A percentile compares a stretch with the other conserved stretches of the same genome.
Evolutionary conservation across 371 early-diverging fungal genomes (phyloP).

Genomic region (Syncephalastrum contaminatum): DNA sequence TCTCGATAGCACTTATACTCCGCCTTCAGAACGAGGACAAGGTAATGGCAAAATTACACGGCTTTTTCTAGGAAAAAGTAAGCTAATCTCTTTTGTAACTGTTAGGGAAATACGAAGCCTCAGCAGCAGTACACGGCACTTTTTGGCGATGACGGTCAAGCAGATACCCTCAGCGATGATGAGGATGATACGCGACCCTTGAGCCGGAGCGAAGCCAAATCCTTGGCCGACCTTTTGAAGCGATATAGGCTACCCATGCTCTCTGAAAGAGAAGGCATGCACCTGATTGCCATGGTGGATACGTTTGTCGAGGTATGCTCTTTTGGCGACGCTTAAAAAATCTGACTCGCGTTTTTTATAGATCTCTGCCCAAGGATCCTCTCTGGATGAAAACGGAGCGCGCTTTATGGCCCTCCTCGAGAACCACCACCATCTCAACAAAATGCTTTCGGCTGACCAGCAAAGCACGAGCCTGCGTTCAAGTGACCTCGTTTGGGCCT

Average conservation of each 20-base stretch:
- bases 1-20: constrained; percentile 51
- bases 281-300: constrained; percentile 62
- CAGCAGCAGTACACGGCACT: constrained; percentile 25
- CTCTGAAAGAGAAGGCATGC: constrained; percentile 37
- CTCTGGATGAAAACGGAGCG: constrained; percentile 89
- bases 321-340: background rate
- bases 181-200: constrained; percentile 31
- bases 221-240: constrained; percentile 37
- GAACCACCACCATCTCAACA: constrained; percentile 64
- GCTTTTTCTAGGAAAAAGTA: no score
- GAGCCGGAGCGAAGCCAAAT: constrained; percentile 29
- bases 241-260: constrained; percentile 46
- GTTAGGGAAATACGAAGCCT: constrained; percentile 6
- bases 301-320: constrained; percentile 58
- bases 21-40: constrained; percentile 51
- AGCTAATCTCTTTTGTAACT: background rate
- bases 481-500: constrained; percentile 84
- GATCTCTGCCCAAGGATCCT: constrained; percentile 67
- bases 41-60: background rate
- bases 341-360: constrained; percentile 17
- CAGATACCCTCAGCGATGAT: constrained; percentile 13
- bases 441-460: constrained; percentile 37
- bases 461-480: constrained; percentile 51
- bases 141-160: constrained; percentile 33
- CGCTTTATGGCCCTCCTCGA: constrained; percentile 76